Base-by-base conservation (phyloP, 169 alveolate species). In the Plasmodium knowlesi region DNA sequence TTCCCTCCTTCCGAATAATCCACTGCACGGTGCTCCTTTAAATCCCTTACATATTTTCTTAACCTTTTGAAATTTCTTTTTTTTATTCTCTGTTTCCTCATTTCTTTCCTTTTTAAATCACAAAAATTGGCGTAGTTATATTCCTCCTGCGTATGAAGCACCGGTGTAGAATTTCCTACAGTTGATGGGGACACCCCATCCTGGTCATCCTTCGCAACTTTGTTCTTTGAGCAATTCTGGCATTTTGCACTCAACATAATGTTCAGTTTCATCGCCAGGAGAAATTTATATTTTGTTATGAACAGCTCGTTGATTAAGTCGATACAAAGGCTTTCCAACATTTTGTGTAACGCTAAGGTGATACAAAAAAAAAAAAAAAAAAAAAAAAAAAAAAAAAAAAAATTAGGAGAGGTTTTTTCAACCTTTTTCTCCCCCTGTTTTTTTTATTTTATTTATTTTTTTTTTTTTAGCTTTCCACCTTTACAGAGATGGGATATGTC, bases 301-400 rank as follows among this genome's bases (percentile, higher is more conserved):
- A 73, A 53, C 22, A 84, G 57, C 78, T 84, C 93, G 57, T 84
- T 30, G 32, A 84, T 57, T 67, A 84, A 72, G 32, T 73, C 74
- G 78, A 46, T 50, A 61, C 93, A 84, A n/a, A 84, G n/a, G 14
- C 37, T 84, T 74, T 84, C 93, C 41, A 84, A 39, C 93, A 84
- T 84, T 84, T 54, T 39, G 54, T 74, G 25, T 22, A 32, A 12
- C 37, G 54, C 34, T 16, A 1, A 8, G 41, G 41, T 67, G 37
- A 25, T 67, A 9, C 37, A n/a, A 8, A 19, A 28, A 28, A 1
- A 10, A 10, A 25, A 34, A 19, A 19, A 5, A 61, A 19, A 43
- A 43, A 43, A 9, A 5, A 43, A 22, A 25, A 22, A 25, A n/a
- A 19, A 57, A n/a, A 8, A 19, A 28, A 28, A 61, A 67, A 67